phyloP scores from a whole-genome alignment of 2,329 filamentous ascomycete species.

The Saccharata proteae region DNA sequence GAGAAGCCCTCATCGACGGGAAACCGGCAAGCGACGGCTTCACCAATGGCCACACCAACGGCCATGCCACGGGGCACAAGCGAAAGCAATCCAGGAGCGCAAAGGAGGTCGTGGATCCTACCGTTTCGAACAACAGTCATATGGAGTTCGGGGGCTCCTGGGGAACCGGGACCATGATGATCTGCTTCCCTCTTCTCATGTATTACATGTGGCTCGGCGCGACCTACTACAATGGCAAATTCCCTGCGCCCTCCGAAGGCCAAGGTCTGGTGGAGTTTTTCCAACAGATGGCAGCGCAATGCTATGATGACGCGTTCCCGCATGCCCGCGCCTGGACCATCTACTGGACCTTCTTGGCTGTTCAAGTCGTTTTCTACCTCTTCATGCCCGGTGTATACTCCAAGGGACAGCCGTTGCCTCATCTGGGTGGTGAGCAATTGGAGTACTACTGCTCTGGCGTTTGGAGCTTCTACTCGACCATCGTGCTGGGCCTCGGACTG shows the following conservation, averaged over 20 bases:
- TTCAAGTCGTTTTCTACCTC: slow-evolving; percentile 74
- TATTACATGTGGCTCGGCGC: slow-evolving; percentile 99
- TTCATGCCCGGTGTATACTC: slow-evolving; percentile 76
- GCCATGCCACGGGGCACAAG: slow-evolving; percentile 20
- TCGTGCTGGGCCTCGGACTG: slow-evolving; percentile 55
- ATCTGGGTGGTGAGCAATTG: slow-evolving; percentile 73
- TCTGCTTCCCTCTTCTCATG: slow-evolving; percentile 88
- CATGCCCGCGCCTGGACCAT: slow-evolving; percentile 73
- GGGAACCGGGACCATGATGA: slow-evolving; percentile 78
- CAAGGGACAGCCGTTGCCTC: slow-evolving; percentile 77
- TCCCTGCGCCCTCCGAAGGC: slow-evolving; percentile 54
- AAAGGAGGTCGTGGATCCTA: slow-evolving; percentile 23
- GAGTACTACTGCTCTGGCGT: slow-evolving; percentile 91
- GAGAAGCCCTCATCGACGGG: slow-evolving; percentile 9
- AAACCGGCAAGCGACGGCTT: slow-evolving; percentile 10
- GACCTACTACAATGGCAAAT: slow-evolving; percentile 77
- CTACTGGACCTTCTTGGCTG: slow-evolving; percentile 88
- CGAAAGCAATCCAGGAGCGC: slow-evolving; percentile 18
- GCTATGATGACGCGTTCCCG: slow-evolving; percentile 78
- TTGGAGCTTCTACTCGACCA: slow-evolving; percentile 76
- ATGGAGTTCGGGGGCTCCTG: slow-evolving; percentile 78
- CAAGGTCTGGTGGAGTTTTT: slow-evolving; percentile 62
- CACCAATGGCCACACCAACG: slow-evolving; percentile 24
- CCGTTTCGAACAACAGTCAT: slow-evolving; percentile 17
- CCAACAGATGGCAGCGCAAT: slow-evolving; percentile 55